Conservation (phyloP, 768 basidiomycete genomes). For the Leccinum longicurvipes region DNA sequence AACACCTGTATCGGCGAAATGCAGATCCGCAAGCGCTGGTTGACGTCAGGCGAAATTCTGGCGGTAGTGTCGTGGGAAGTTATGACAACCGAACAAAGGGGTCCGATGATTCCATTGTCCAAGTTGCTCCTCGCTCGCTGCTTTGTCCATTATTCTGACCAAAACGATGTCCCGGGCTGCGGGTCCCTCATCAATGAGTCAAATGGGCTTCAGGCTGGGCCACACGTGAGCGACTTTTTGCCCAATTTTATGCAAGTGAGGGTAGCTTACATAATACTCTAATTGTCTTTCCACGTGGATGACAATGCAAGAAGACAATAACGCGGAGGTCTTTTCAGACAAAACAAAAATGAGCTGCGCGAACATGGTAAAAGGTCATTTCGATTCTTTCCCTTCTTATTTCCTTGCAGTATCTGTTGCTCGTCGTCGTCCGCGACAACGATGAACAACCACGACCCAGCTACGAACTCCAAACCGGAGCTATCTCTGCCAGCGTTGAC, state of each 20-base stretch:
- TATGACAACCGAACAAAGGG: too few relatives aligned
- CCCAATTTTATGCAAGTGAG: slow-evolving; percentile 20
- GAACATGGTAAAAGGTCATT: background rate
- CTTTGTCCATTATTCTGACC: background rate
- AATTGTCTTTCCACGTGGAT: slow-evolving; percentile 20
- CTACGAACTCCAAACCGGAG: slow-evolving; percentile 6
- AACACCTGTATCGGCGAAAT: too few relatives aligned
- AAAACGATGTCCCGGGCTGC: too few relatives aligned
- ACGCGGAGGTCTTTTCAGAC: slow-evolving; percentile 3
- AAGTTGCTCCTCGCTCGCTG: background rate
- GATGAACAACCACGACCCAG: slow-evolving; percentile 33
- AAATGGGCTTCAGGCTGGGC: background rate
- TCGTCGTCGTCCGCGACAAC: slow-evolving; percentile 28
- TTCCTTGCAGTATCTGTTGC: slow-evolving; percentile 11
- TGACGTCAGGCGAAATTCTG: too few relatives aligned
- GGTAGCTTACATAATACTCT: slow-evolving; percentile 7
- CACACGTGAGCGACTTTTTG: background rate
- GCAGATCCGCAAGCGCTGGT: too few relatives aligned
- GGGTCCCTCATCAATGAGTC: background rate
- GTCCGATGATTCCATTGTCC: too few relatives aligned
- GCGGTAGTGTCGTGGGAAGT: too few relatives aligned
- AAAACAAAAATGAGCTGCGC: slow-evolving; percentile 22
- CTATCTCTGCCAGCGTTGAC: slow-evolving; percentile 20
- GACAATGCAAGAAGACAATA: slow-evolving; percentile 22
- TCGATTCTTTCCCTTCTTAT: slow-evolving; percentile 12